phyloP scores from a whole-genome alignment of 176 grass and related monocot genomes.

The Oryza glaberrima region DNA sequence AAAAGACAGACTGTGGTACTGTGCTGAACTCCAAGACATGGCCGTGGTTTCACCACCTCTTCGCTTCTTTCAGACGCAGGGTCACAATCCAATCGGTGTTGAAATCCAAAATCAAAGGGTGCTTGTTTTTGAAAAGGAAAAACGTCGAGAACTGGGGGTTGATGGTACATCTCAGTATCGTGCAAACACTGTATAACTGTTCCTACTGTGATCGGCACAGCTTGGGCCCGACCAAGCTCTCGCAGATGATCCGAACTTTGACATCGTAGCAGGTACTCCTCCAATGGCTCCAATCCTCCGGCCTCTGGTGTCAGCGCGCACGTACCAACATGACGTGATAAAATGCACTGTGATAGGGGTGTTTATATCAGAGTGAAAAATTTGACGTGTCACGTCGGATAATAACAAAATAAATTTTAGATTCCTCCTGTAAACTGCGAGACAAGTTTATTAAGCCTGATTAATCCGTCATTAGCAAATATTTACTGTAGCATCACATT shows the following conservation, averaged over 20 bases:
- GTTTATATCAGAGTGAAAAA: no score
- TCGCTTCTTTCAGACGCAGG: not conserved
- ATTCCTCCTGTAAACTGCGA: no score
- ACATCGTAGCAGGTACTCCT: not conserved
- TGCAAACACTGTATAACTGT: not conserved
- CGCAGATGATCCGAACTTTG: not conserved
- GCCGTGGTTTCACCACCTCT: not conserved
- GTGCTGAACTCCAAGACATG: not conserved
- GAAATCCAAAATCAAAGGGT: not conserved
- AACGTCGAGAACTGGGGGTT: not conserved
- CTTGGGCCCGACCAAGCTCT: not conserved
- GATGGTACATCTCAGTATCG: not conserved
- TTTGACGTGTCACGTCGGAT: no score
- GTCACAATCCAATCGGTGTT: not conserved
- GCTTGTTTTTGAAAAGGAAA: not conserved
- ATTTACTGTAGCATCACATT: no score
- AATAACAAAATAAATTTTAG: no score
- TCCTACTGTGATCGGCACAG: not conserved
- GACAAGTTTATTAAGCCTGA: no score
- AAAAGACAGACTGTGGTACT: not conserved
- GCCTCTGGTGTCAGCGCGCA: not conserved
- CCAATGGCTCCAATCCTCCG: not conserved
- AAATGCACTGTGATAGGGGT: not conserved
- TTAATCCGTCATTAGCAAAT: no score
- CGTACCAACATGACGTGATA: slow-evolving; percentile 27